These are phyloP conservation scores for Trichophyton simii DNA, from an alignment of 2,329 filamentous ascomycete species.

Conservation along the genomic window DNA sequence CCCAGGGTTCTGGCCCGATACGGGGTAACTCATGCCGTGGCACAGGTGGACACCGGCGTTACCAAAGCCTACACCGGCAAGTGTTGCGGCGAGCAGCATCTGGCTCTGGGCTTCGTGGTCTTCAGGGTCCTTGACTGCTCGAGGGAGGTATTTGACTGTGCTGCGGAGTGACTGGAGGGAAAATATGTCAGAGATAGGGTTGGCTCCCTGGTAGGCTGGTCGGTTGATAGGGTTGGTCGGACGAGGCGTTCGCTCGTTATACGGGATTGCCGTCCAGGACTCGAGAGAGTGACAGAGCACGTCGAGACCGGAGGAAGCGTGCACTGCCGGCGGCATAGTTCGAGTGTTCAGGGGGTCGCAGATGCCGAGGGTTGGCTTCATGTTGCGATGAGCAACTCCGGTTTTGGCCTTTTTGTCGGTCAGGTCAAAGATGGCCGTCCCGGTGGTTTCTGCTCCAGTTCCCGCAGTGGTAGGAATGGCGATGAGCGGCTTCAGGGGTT, in stretches of 20 bases:
- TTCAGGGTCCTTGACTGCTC: slow-evolving; percentile 74
- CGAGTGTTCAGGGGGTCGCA: slow-evolving; percentile 77
- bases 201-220: slow-evolving; percentile 92
- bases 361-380: slow-evolving; percentile 91
- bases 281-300: slow-evolving; percentile 92
- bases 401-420: slow-evolving; percentile 86
- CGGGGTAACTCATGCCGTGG: slow-evolving; percentile 93
- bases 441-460: slow-evolving; percentile 87
- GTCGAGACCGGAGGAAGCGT: slow-evolving; percentile 81
- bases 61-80: slow-evolving; percentile 92
- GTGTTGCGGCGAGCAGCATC: slow-evolving; percentile 88
- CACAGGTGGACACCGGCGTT: slow-evolving; percentile 91
- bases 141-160: slow-evolving; percentile 84
- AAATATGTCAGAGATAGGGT: slow-evolving; percentile 96
- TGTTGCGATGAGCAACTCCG: slow-evolving; percentile 83
- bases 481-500: slow-evolving; percentile 60
- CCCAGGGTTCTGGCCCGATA: slow-evolving; percentile 84
- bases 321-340: slow-evolving; percentile 91
- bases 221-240: slow-evolving; percentile 81
- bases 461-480: slow-evolving; percentile 78
- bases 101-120: slow-evolving; percentile 86
- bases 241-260: slow-evolving; percentile 68
- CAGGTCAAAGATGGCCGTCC: slow-evolving; percentile 94
- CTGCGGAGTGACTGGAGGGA: slow-evolving; percentile 69
- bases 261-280: slow-evolving; percentile 96